Evolutionary conservation across 352 stramenopile species (phyloP).

Genomic region (Discostella stelligera): DNA sequence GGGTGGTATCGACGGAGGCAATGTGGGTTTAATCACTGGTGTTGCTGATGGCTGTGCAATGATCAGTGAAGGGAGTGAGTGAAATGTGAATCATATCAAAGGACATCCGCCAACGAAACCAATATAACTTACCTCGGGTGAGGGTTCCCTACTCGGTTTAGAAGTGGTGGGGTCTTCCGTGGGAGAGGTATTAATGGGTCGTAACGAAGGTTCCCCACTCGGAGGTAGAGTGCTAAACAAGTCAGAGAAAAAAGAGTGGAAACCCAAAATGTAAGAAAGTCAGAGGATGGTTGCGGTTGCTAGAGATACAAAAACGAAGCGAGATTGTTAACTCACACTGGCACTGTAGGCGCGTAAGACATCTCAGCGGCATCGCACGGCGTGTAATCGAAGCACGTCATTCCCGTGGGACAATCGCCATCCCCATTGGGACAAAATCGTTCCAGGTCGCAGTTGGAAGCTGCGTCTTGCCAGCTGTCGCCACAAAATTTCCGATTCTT

Average conservation of each 20-base stretch:
- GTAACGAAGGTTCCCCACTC: constrained; percentile 10
- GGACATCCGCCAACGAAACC: neutral
- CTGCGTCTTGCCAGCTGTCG: constrained; percentile 37
- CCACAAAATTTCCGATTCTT: constrained; percentile 44
- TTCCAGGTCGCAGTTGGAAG: constrained; percentile 34
- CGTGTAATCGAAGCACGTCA: constrained; percentile 52
- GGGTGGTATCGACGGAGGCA: constrained; percentile 38
- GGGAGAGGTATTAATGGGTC: constrained; percentile 27
- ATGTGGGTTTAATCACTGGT: constrained; percentile 38
- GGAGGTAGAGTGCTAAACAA: constrained; percentile 13
- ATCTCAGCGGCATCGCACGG: constrained; percentile 34
- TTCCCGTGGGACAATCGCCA: constrained; percentile 27
- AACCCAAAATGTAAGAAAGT: neutral
- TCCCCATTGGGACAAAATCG: constrained; percentile 46
- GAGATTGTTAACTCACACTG: neutral
- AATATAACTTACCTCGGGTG: constrained; percentile 20
- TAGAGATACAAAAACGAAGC: neutral
- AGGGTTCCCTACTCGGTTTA: constrained; percentile 47
- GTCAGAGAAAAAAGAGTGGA: neutral
- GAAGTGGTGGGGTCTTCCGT: constrained; percentile 35
- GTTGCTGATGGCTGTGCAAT: constrained; percentile 12
- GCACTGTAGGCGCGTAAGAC: constrained; percentile 19
- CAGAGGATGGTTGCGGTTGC: neutral
- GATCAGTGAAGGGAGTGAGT: constrained; percentile 3
- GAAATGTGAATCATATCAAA: neutral